Percentiles rank a stretch among this genome's conserved stretches.
These are phyloP conservation scores for Hypoxylon sp. DNA, from an alignment of 2,329 filamentous ascomycete genomes.

Conservation along the genomic window DNA sequence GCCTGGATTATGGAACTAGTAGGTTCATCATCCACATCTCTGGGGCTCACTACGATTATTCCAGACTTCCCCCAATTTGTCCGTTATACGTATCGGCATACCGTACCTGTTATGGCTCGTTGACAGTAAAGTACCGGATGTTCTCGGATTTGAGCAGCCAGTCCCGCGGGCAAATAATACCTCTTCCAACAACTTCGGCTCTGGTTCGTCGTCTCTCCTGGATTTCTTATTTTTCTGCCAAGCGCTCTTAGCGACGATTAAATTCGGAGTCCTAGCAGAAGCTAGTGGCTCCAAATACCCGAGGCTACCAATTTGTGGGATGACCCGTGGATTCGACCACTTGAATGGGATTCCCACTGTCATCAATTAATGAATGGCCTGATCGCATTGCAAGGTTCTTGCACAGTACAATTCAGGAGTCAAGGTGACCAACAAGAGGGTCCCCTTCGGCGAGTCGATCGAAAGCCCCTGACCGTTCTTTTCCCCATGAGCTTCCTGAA, in stretches of 20 bases:
- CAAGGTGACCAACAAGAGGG: slow-evolving; percentile 34
- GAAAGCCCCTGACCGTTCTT: slow-evolving; percentile 37
- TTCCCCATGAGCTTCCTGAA: slow-evolving; percentile 45
- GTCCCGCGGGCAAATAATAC: slow-evolving; percentile 27
- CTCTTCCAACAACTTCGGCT: slow-evolving; percentile 21
- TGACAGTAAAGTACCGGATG: slow-evolving; percentile 25
- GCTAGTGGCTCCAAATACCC: slow-evolving; percentile 44
- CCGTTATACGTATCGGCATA: slow-evolving; percentile 11
- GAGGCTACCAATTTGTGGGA: slow-evolving; percentile 47
- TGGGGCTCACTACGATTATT: slow-evolving; percentile 9
- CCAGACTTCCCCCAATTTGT: slow-evolving; percentile 15
- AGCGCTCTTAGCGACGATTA: slow-evolving; percentile 46
- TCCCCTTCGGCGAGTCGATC: slow-evolving; percentile 40
- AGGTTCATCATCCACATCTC: slow-evolving; percentile 28
- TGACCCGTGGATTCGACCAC: slow-evolving; percentile 41
- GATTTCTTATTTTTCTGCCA: slow-evolving; percentile 39
- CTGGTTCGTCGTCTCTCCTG: slow-evolving; percentile 24
- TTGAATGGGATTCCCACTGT: slow-evolving; percentile 36
- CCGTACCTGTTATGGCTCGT: slow-evolving; percentile 1
- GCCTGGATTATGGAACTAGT: slow-evolving; percentile 24
- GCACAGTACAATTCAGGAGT: slow-evolving; percentile 40
- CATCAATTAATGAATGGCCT: slow-evolving; percentile 45
- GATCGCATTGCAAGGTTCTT: slow-evolving; percentile 44
- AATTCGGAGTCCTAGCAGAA: slow-evolving; percentile 37
- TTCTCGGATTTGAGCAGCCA: slow-evolving; percentile 28